Evolutionary conservation across 805 yeast species (phyloP), one percentile per base, ranked within the genome.

Genomic region (Candida taoyuanica): DNA sequence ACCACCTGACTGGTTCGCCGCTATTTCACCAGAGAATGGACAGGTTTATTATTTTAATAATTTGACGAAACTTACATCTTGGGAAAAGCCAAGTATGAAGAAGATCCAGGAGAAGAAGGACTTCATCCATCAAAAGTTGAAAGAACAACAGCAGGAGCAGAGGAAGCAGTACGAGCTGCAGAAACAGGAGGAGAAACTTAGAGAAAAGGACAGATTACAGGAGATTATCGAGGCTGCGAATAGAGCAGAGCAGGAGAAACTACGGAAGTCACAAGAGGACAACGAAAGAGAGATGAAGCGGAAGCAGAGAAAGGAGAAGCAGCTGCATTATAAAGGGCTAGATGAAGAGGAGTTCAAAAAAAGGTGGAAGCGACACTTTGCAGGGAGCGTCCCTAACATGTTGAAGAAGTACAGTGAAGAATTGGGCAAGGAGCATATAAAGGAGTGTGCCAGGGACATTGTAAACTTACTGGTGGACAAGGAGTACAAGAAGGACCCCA

Each of bases 381-480:
- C 96, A 2, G 62, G 70, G 13, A 68, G 76, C 49, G 84, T 91
- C 9, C 97, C 97, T 8, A 87, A 88, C 52, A 60, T 84, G 53
- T 68, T 89, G 38, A 78, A 78, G 47, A 76, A 74, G 48, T 76
- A 82, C 58, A 81, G 76, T 47, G 56, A 67, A 3, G 79, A 77
- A 37, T 67, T 91, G 17, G 88, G 87, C 5, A 78, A 76, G 41
- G 95, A 84, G 5, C 70, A 76, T 39, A 54, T 86, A 36, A 91
- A 89, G 61, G 71, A 71, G 27, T 82, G 88, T 60, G 85, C 96
- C 3, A 74, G 77, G 43, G 96, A 88, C 34, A 76, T 91, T 40
- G 87, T 81, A 5, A 73, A 78, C 46, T 62, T 67, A 0, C 64
- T 93, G 31, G 75, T 79, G 0, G 69, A 71, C 5, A 93, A 91